Percentiles rank a stretch among this genome's conserved stretches.
Conservation (phyloP, 2,329 filamentous ascomycete genomes). For the Cladosporium oxysporum region DNA sequence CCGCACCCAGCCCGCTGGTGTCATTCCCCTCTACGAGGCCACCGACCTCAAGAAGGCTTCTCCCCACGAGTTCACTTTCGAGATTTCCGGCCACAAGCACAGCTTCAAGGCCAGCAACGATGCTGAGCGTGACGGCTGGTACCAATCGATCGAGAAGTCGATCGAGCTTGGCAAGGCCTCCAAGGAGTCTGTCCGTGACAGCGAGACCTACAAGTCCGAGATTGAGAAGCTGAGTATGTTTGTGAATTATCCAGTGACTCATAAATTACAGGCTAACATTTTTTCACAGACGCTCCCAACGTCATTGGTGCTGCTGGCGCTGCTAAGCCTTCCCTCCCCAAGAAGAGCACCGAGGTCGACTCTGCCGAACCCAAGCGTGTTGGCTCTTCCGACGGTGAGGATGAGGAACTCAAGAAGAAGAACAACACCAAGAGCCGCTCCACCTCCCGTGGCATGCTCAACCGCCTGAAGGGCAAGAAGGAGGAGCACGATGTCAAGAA, state of each 20-base stretch:
- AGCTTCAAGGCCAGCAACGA: constrained; percentile 77
- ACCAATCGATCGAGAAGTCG: constrained; percentile 78
- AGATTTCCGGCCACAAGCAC: constrained; percentile 85
- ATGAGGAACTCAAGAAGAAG: constrained; percentile 44
- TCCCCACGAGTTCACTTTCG: constrained; percentile 80
- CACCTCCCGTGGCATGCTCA: constrained; percentile 60
- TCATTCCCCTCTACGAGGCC: constrained; percentile 64
- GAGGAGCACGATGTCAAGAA: constrained; percentile 49
- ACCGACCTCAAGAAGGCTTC: constrained; percentile 76
- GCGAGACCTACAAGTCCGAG: constrained; percentile 85
- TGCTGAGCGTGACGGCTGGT: constrained; percentile 89
- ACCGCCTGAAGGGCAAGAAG: constrained; percentile 62
- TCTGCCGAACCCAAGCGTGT: constrained; percentile 40
- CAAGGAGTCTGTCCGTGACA: constrained; percentile 70
- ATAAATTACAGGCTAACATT: constrained; percentile 1
- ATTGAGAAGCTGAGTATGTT: constrained; percentile 68
- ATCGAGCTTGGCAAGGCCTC: constrained; percentile 82
- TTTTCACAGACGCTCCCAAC: constrained; percentile 34
- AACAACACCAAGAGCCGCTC: constrained; percentile 62
- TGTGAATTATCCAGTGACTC: background rate
- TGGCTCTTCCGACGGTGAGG: constrained; percentile 49
- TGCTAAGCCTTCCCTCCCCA: constrained; percentile 39
- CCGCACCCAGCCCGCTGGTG: constrained; percentile 76
- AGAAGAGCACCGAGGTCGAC: constrained; percentile 52
- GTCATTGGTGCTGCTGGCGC: constrained; percentile 35